Base-by-base conservation (phyloP, 2,329 filamentous ascomycete species). In the Mycosphaerella arachidis region DNA sequence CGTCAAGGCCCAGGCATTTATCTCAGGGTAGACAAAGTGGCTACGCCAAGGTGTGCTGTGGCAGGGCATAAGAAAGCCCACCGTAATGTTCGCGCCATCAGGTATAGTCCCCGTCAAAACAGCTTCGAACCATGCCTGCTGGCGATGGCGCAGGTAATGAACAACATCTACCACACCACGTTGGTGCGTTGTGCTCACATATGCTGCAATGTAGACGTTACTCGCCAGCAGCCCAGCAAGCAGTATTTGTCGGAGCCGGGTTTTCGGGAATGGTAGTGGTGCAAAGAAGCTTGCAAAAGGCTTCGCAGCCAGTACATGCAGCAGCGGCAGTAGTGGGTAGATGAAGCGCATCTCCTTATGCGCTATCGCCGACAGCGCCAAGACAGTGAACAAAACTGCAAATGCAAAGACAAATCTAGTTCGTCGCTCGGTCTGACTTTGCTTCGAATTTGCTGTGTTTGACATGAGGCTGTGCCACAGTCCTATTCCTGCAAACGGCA, bases 331-430 rank as follows among this genome's bases (percentile, higher is more conserved):
- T 18, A 99, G 82, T 1, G 94, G 93, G 70, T 96, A 96, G 66
- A 97, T 90, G 78, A 99, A 99, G 70, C 94, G 91, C 68, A 96
- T 90, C 80, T 99, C 94, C 74, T 99, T 99, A 78, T 99, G 94
- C 1, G 91, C 86, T 66, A 97, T 90, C 51, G 90, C 71, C 1
- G 91, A 96, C 35, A 97, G 82, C 1, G 80, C 74, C 1, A 77
- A 72, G 9, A 89, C 76, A 59, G 87, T 89, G 57, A 87, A 63
- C 46, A 88, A 80, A 7, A 84, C 79, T 31, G 70, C 60, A 6
- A 81, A 79, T 9, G 85, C 80, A 8, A 92, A 76, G 37, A 82
- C 81, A 57, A 79, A 81, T 55, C 60, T 53, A 8, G 58, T 67
- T 31, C 66, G 59, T 2, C 58, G 58, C 35, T 65, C 56, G n/a